Evolutionary conservation across 2,329 filamentous ascomycete species (phyloP), one percentile per base, ranked within the genome.

Genomic region (Penicillium sclerotiorum): DNA sequence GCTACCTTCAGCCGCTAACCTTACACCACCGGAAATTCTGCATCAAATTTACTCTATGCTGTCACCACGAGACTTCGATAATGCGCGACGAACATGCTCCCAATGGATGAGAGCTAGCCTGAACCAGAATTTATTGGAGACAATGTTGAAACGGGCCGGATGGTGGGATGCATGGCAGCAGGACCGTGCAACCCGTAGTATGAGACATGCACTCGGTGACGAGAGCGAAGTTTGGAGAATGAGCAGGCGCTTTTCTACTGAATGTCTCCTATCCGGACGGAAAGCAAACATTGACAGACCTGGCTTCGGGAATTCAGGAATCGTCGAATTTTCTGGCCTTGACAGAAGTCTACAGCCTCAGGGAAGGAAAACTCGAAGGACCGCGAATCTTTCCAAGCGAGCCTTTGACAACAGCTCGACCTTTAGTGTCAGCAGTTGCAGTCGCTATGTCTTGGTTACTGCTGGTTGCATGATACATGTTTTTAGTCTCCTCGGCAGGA

Each of bases 101-200:
- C 66, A 69, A 28, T 88, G 82, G 85, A 82, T 85, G 71, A 66
- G 76, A 30, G 77, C 76, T 18, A 81, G 82, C 42, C 64, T 87
- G n/a, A 71, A 84, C 42, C 66, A 68, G 35, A 67, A 59, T 2
- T 57, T 87, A 2, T 68, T 87, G 9, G 65, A 69, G 21, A 60
- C 59, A 2, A 84, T 85, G 80, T 61, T 86, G 37, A 76, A 73
- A 56, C 71, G 78, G 50, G 80, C 79, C 30, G 82, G 82, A 4
- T 83, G 81, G 78, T 79, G 71, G 70, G 74, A 65, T 60, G 73
- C 66, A 47, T 72, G 70, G 54, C 54, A 52, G 45, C 61, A 58
- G 47, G 71, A 66, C 54, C 59, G 59, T 47, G 56, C 56, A 36
- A 60, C 43, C 50, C 63, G 53, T 37, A 55, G 67, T 64, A 58